Base-by-base conservation (phyloP, 2,329 filamentous ascomycete genomes). In the Blumeriella jaapii region DNA sequence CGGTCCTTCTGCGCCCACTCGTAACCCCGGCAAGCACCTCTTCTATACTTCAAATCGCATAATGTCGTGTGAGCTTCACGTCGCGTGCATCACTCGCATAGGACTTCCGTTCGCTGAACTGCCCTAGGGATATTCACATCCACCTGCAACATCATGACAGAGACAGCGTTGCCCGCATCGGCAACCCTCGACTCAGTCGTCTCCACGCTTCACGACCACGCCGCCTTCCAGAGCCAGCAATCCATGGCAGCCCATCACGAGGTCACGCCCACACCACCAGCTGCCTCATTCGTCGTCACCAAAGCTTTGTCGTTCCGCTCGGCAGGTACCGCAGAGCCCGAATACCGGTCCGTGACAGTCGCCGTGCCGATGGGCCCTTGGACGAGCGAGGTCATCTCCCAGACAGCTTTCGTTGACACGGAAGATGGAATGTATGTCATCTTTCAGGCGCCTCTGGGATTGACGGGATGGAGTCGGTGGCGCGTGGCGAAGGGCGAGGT, bases 381-480 rank as follows among this genome's bases (percentile, higher is more conserved):
- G 1, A 34, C 29, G 5, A 38, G 19, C 6, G 24, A 24, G n/a
- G 28, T 43, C 13, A 29, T 32, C 4, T 34, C 38, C 6, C 34
- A 25, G 4, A 28, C 29, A 5, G 40, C 40, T 2, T 37, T 22
- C 6, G 25, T 42, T 3, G 24, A 42, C 16, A 38, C 30, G 4
- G 36, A 39, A 10, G 36, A 42, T 18, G 40, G 40, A 4, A 11
- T 42, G 29, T 11, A 36, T 6, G 14, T 37, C 17, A 18, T 31
- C 9, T 42, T 42, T 10, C 33, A 42, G 14, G 36, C 40, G 12
- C 40, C 36, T 11, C 30, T 39, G 16, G 37, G 40, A 3, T 17
- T 39, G 12, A 20, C 20, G 31, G 40, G 40, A 3, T 31, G 28
- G 14, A 37, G 32, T 34, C n/a, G 20, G 8, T 42, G 30, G 26